A percentile compares a stretch with the other conserved stretches of the same genome.
Conservation (phyloP, 1,139 yeast genomes). For the Kodamaea anthophila region DNA sequence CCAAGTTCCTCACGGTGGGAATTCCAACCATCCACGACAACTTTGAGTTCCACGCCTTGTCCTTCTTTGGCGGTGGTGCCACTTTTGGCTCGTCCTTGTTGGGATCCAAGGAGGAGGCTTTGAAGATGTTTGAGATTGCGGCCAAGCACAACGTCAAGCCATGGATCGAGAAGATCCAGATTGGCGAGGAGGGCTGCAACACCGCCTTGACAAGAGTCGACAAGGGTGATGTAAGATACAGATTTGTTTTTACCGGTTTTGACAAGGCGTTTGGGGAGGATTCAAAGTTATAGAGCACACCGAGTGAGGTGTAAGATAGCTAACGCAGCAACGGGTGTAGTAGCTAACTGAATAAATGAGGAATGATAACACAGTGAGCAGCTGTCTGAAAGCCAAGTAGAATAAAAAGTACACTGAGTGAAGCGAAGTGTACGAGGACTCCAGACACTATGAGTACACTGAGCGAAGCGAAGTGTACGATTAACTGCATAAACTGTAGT, state of each 20-base stretch:
- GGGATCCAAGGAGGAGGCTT: conserved; percentile 35
- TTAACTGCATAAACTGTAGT: too few species aligned
- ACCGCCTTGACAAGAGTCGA: conserved; percentile 28
- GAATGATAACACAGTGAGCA: too few species aligned
- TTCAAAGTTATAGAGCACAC: background rate
- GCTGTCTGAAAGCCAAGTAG: too few species aligned
- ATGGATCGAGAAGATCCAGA: conserved; percentile 38
- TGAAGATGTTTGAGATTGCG: conserved; percentile 34
- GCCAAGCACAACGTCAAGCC: conserved; percentile 36
- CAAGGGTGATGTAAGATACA: conserved; percentile 20
- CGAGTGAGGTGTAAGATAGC: too few species aligned
- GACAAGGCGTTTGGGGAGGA: conserved; percentile 9
- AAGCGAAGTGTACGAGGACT: too few species aligned
- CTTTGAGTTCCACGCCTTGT: conserved; percentile 22
- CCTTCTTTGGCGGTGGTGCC: conserved; percentile 24
- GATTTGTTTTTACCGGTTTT: conserved; percentile 13
- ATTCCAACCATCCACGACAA: conserved; percentile 34
- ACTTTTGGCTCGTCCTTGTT: conserved; percentile 28
- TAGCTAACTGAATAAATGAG: too few species aligned
- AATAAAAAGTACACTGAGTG: too few species aligned
- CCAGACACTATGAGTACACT: too few species aligned
- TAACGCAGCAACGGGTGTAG: too few species aligned
- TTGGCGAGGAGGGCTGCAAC: conserved; percentile 25
- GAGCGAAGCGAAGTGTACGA: background rate
- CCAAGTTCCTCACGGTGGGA: conserved; percentile 50